Evolutionary conservation across 345 rosid species (phyloP), one percentile per base, ranked within the genome.

Genomic region (Draba incana): DNA sequence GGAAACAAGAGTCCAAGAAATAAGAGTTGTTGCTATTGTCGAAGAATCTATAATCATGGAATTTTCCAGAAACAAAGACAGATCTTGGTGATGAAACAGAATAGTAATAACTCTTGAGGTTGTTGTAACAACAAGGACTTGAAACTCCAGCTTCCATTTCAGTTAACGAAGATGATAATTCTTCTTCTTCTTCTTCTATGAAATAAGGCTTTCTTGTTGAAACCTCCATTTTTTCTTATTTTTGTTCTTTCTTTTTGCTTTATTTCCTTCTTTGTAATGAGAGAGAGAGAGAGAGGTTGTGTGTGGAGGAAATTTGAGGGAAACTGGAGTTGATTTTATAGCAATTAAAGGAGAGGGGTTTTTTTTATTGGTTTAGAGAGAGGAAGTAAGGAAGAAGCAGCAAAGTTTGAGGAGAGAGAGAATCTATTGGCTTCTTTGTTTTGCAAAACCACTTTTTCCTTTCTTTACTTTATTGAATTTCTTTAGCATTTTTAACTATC

Each of bases 1-100:
- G 83, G 64, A 65, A 82, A 73, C 96, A 89, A 38, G 89, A 63
- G 48, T 84, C 91, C 81, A 89, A 48, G 85, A 89, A 89, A 75
- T 85, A 35, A 35, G 39, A 35, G 39, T 57, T 66, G 67, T 87
- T 85, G 1, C 20, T 20, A 20, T 20, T 20, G 20, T 20, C 20
- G 20, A 20, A 20, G 54, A 44, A 82, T 77, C 96, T 80, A 4
- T 83, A 77, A 64, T 84, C 88, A 75, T 79, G 77, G 47, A 79
- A 84, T 69, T 81, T 83, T 31, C 61, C 71, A 65, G 67, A 23
- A 2, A 31, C 53, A 31, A 60, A 63, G 30, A 68, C 53, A 75
- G 77, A 70, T 72, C 87, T 81, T 4, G 90, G 86, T 3, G 92
- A 89, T 74, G 80, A 76, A 37, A 25, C 30, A 82, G 65, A 14